phyloP scores from a whole-genome alignment of 1,284 basidiomycete genomes.

The Sphagnurus paluster region DNA sequence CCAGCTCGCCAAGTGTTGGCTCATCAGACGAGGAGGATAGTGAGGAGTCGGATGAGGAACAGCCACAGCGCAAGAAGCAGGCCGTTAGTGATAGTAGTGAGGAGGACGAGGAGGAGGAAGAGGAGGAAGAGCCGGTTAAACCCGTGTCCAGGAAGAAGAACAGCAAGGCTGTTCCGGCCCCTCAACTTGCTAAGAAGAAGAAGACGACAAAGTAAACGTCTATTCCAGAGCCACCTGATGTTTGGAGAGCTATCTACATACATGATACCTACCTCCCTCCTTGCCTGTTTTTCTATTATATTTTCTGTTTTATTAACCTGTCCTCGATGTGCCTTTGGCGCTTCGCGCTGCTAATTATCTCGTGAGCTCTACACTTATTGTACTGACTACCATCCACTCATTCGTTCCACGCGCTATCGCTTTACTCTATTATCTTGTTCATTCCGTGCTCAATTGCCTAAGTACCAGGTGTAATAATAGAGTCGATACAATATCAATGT shows the following conservation, averaged over 20 bases:
- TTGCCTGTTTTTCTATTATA: too few species aligned
- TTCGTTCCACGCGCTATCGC: too few species aligned
- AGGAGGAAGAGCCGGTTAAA: constrained; percentile 19
- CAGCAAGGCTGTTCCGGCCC: constrained; percentile 12
- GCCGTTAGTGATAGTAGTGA: constrained; percentile 11
- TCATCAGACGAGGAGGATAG: constrained; percentile 15
- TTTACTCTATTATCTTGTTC: too few species aligned
- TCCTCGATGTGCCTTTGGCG: too few species aligned
- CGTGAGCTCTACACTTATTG: too few species aligned
- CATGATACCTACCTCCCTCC: neutral
- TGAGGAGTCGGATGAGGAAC: constrained; percentile 16
- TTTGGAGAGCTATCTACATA: neutral
- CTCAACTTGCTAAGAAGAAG: constrained; percentile 28
- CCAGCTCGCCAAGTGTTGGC: constrained; percentile 9
- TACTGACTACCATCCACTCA: too few species aligned
- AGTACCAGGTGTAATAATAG: too few species aligned
- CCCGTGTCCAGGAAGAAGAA: constrained; percentile 32
- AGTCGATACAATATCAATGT: too few species aligned
- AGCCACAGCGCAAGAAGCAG: neutral
- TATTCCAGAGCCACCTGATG: neutral
- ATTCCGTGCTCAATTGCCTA: too few species aligned
- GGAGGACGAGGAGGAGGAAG: constrained; percentile 17
- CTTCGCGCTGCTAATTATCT: too few species aligned
- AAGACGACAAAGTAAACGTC: constrained; percentile 20
- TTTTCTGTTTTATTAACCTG: too few species aligned